Conservation (phyloP, 2,329 filamentous ascomycete genomes). For the Cyphellophora europaea region DNA sequence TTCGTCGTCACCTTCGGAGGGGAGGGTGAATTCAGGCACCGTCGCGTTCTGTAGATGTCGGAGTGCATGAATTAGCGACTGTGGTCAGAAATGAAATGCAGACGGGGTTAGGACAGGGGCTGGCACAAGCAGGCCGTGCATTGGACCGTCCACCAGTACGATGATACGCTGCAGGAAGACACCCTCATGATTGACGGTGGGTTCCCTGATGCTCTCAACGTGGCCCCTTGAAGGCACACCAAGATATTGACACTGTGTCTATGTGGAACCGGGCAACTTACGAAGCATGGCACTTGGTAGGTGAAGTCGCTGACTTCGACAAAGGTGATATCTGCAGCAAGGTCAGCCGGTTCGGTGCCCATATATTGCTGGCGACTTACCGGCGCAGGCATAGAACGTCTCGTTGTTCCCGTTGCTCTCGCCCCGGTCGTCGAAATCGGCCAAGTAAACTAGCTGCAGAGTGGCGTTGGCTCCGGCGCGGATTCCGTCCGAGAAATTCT, state of each 20-base stretch:
- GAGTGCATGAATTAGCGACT: no score
- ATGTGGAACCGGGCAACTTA: no score
- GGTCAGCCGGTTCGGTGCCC: background rate
- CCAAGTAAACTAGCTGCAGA: slow-evolving; percentile 35
- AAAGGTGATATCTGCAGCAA: slow-evolving; percentile 31
- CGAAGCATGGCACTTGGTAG: slow-evolving; percentile 35
- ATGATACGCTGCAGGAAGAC: no score
- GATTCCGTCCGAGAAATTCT: slow-evolving; percentile 22
- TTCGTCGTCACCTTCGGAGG: slow-evolving; percentile 10
- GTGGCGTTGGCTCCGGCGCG: slow-evolving; percentile 34
- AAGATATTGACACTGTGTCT: no score
- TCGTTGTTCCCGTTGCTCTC: slow-evolving; percentile 26
- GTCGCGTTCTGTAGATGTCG: no score
- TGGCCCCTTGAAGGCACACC: no score
- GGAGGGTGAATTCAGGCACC: slow-evolving; percentile 22
- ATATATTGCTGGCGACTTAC: background rate
- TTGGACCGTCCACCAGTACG: no score
- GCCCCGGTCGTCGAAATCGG: slow-evolving; percentile 25
- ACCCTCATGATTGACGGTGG: no score
- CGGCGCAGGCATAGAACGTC: slow-evolving; percentile 39
- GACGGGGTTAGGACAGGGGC: no score
- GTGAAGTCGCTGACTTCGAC: slow-evolving; percentile 31
- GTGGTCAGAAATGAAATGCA: no score
- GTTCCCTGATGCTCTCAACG: no score
- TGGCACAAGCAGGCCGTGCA: no score